Conservation (phyloP, 768 basidiomycete genomes). For the Lentinula sp. region DNA sequence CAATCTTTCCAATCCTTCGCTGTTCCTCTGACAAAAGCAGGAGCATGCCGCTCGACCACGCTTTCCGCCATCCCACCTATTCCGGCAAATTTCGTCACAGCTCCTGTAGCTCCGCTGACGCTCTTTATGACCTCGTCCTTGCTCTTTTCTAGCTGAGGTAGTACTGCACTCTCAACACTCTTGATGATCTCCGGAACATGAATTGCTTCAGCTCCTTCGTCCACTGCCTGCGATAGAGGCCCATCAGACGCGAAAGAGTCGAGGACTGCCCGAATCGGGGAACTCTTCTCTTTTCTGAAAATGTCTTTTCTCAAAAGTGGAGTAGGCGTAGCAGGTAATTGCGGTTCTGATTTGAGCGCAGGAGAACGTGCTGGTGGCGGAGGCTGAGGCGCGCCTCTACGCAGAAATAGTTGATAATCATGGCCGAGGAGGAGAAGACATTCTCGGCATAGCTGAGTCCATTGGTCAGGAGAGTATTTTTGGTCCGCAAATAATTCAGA, state of each 20-base stretch:
- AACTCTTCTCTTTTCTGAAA: conserved; percentile 35
- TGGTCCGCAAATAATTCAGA: conserved; percentile 62
- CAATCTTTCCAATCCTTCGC: conserved; percentile 28
- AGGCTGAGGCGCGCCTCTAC: conserved; percentile 42
- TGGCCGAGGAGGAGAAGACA: conserved; percentile 54
- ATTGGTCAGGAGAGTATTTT: conserved; percentile 56
- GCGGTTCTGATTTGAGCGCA: conserved; percentile 20
- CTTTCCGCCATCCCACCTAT: conserved; percentile 8
- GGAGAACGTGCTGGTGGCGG: conserved; percentile 11
- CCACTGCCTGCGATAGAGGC: conserved; percentile 43
- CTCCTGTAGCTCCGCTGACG: conserved; percentile 15
- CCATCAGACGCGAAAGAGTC: conserved; percentile 58
- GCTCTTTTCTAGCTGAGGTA: conserved; percentile 10
- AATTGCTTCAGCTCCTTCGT: conserved; percentile 34
- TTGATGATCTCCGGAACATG: conserved; percentile 48
- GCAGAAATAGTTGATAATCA: conserved; percentile 64
- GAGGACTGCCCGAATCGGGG: conserved; percentile 48
- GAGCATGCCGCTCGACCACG: conserved; percentile 18
- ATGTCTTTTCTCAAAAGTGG: conserved; percentile 38
- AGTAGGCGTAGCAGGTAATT: conserved; percentile 25
- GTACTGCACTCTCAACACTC: conserved; percentile 21
- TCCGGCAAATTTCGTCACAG: neutral
- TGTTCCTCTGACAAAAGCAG: conserved; percentile 21
- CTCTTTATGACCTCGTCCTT: conserved; percentile 16
- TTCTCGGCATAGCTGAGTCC: conserved; percentile 55